Percentiles rank a stretch among this genome's conserved stretches.
Evolutionary conservation across 2,329 filamentous ascomycete genomes (phyloP).

Genomic region (Fusarium pseudonygamai): DNA sequence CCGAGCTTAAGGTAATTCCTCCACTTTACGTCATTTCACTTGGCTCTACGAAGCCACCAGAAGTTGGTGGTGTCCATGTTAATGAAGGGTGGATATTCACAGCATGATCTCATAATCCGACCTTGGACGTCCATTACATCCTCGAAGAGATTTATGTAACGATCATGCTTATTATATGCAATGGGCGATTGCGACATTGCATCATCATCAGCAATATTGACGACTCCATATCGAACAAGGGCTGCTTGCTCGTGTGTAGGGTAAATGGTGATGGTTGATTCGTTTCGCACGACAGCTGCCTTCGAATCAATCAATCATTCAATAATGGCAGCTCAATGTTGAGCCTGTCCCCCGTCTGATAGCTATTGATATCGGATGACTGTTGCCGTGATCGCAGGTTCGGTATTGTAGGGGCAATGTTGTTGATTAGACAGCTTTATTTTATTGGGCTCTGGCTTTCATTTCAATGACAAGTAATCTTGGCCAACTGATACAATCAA

Average conservation of each 20-base stretch:
- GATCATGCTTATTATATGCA: background rate
- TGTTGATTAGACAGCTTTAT: background rate
- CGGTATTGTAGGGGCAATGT: background rate
- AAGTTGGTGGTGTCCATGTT: background rate
- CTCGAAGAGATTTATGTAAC: background rate
- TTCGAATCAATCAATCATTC: background rate
- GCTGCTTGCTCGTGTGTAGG: background rate
- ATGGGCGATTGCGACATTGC: background rate
- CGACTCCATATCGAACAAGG: too few species aligned
- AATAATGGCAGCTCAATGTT: background rate
- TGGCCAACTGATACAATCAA: background rate
- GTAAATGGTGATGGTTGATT: background rate
- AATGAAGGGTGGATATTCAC: background rate
- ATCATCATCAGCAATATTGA: background rate
- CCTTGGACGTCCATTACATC: background rate
- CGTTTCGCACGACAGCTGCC: background rate
- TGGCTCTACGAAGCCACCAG: background rate
- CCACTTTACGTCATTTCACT: slow-evolving; percentile 7
- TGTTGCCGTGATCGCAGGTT: background rate
- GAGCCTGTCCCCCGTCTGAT: background rate
- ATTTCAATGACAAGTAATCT: background rate
- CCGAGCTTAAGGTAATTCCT: background rate
- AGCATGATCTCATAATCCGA: background rate
- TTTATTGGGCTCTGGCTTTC: background rate
- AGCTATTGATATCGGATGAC: background rate